These are phyloP conservation scores for Cladosporium sp. DNA, from an alignment of 2,329 filamentous ascomycete species.

Conservation along the genomic window DNA sequence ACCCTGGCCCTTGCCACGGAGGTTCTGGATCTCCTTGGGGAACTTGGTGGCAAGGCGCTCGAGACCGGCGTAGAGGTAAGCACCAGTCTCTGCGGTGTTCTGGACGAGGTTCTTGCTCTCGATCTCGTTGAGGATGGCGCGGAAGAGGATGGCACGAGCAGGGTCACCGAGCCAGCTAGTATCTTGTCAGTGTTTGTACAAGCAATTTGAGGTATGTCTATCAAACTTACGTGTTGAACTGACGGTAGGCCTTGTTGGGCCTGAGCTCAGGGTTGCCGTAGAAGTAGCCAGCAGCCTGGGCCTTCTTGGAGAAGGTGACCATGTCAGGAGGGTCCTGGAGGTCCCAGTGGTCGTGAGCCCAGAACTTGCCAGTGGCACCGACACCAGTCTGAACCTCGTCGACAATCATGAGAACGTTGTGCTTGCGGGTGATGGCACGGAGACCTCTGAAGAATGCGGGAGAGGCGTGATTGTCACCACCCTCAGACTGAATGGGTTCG, in stretches of 20 bases:
- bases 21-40: conserved; percentile 75
- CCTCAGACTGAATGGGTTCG: conserved; percentile 91
- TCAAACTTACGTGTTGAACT: conserved; percentile 75
- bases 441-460: conserved; percentile 84
- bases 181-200: conserved; percentile 16
- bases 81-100: conserved; percentile 74
- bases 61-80: conserved; percentile 74
- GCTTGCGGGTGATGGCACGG: conserved; percentile 73
- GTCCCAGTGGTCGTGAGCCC: conserved; percentile 95
- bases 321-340: conserved; percentile 79
- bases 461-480: conserved; percentile 90
- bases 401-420: conserved; percentile 81
- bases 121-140: conserved; percentile 80
- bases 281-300: conserved; percentile 91
- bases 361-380: conserved; percentile 90
- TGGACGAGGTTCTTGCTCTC: conserved; percentile 73
- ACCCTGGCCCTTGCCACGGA: conserved; percentile 82
- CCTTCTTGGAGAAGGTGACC: conserved; percentile 95
- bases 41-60: conserved; percentile 68
- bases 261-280: conserved; percentile 76
- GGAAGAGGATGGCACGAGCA: conserved; percentile 79
- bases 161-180: conserved; percentile 84
- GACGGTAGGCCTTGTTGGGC: conserved; percentile 90
- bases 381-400: conserved; percentile 94
- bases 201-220: neutral